Evolutionary conservation across 1,284 basidiomycete species (phyloP).

Genomic region (Phlebopus sp.): DNA sequence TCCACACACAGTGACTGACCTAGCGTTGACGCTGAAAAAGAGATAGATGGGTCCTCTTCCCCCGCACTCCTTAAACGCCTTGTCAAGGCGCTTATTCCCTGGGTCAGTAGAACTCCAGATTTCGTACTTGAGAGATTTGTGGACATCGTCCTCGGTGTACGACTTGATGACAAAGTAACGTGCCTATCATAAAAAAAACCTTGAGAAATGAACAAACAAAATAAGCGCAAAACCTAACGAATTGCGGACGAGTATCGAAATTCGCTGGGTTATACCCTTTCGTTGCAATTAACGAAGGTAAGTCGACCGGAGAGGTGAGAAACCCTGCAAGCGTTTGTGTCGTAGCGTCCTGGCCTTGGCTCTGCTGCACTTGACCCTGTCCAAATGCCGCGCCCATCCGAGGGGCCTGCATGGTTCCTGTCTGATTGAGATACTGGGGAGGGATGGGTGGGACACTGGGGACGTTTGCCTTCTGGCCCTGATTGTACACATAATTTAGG

Average conservation of each 20-base stretch:
- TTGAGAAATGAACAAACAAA: neutral
- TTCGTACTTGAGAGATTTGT: slow-evolving; percentile 94
- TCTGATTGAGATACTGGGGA: slow-evolving; percentile 64
- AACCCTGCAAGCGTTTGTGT: slow-evolving; percentile 42
- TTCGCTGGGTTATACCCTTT: slow-evolving; percentile 90
- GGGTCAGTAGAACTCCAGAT: slow-evolving; percentile 97
- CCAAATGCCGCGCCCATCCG: slow-evolving; percentile 40
- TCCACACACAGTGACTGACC: slow-evolving; percentile 36
- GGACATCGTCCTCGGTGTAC: slow-evolving; percentile 96
- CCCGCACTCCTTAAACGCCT: slow-evolving; percentile 88
- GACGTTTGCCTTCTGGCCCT: slow-evolving; percentile 44
- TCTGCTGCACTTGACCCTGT: slow-evolving; percentile 31
- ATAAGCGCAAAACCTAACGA: slow-evolving; percentile 46
- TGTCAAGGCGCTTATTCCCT: slow-evolving; percentile 93
- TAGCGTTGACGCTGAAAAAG: slow-evolving; percentile 95
- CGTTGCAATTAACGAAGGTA: slow-evolving; percentile 79
- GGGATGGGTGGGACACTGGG: slow-evolving; percentile 72
- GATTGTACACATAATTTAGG: slow-evolving; percentile 60
- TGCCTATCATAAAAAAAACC: slow-evolving; percentile 48
- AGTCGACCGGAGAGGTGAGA: slow-evolving; percentile 69
- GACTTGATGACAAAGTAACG: slow-evolving; percentile 97
- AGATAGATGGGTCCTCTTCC: slow-evolving; percentile 90
- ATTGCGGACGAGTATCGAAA: slow-evolving; percentile 79
- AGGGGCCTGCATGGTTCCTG: slow-evolving; percentile 35
- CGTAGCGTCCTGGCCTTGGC: slow-evolving; percentile 25